These are phyloP conservation scores for Apiospora rasikravindrae DNA, from an alignment of 2,329 filamentous ascomycete genomes.

Conservation along the genomic window DNA sequence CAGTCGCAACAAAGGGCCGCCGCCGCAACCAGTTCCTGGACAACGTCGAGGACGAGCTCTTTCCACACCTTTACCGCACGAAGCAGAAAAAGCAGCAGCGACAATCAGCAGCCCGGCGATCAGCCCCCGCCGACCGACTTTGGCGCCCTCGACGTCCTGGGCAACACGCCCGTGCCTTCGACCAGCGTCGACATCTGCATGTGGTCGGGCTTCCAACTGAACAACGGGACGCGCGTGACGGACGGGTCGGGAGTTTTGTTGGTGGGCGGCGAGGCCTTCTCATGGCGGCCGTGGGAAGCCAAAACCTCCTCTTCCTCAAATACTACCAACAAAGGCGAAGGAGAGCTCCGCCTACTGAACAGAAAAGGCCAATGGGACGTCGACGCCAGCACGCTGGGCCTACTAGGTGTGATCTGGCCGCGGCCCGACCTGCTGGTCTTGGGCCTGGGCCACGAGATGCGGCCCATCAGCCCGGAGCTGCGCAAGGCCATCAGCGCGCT, in stretches of 20 bases:
- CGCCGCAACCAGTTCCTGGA: background rate
- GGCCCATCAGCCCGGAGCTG: slow-evolving; percentile 77
- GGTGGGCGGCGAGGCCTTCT: slow-evolving; percentile 85
- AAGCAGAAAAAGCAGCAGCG: background rate
- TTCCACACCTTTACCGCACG: slow-evolving; percentile 31
- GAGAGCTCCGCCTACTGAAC: slow-evolving; percentile 65
- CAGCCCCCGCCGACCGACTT: slow-evolving; percentile 64
- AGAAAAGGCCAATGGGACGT: slow-evolving; percentile 83
- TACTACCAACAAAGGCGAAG: slow-evolving; percentile 27
- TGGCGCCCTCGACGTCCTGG: slow-evolving; percentile 76
- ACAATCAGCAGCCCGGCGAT: slow-evolving; percentile 25
- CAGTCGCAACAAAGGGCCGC: background rate
- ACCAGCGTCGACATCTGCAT: slow-evolving; percentile 85
- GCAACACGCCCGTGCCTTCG: slow-evolving; percentile 74
- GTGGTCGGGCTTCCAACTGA: slow-evolving; percentile 82
- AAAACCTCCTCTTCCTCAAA: slow-evolving; percentile 24
- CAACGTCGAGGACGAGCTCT: background rate
- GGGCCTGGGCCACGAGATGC: slow-evolving; percentile 79
- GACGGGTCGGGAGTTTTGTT: slow-evolving; percentile 77
- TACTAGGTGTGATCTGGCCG: slow-evolving; percentile 82
- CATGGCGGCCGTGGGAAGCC: slow-evolving; percentile 82
- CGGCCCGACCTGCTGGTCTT: slow-evolving; percentile 90
- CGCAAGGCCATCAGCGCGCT: slow-evolving; percentile 74
- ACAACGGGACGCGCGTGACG: slow-evolving; percentile 75
- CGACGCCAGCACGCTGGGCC: slow-evolving; percentile 70